These are phyloP conservation scores for Suzukiozyma palmioleophila DNA, from an alignment of 1,139 yeast species.

Conservation along the genomic window DNA sequence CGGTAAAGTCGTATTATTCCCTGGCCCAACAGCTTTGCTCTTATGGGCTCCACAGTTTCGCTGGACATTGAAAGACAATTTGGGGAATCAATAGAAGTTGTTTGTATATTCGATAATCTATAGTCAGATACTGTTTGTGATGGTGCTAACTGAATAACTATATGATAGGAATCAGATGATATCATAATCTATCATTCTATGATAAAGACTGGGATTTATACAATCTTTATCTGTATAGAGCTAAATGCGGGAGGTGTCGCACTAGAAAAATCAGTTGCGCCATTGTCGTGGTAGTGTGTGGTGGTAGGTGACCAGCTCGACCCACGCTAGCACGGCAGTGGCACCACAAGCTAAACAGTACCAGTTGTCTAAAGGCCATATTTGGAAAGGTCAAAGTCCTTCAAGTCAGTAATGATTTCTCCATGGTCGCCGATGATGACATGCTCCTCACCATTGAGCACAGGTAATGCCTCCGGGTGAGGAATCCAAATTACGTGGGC, in stretches of 20 bases:
- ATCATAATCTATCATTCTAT: constrained; percentile 21
- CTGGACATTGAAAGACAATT: constrained; percentile 11
- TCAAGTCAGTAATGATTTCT: constrained; percentile 49
- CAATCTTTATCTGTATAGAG: no score
- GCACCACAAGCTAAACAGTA: no score
- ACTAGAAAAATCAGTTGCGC: no score
- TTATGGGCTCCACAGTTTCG: constrained; percentile 42
- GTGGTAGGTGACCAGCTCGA: no score
- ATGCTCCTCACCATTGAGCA: constrained; percentile 41
- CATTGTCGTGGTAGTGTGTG: no score
- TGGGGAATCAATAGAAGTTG: constrained; percentile 24
- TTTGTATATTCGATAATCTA: constrained; percentile 27
- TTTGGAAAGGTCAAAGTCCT: constrained; percentile 49
- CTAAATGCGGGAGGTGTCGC: no score
- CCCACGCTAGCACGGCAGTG: no score
- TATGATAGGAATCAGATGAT: constrained; percentile 42
- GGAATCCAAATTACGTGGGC: constrained; percentile 91
- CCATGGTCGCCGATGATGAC: constrained; percentile 53
- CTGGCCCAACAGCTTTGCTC: constrained; percentile 59
- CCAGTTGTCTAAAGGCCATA: constrained; percentile 25
- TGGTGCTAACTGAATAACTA: constrained; percentile 25
- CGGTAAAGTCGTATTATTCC: constrained; percentile 72
- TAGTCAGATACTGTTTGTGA: constrained; percentile 21
- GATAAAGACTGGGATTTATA: not conserved
- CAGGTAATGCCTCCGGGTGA: constrained; percentile 61